phyloP scores from a whole-genome alignment of 805 yeast genomes.

The Schwanniomyces yamadae region DNA sequence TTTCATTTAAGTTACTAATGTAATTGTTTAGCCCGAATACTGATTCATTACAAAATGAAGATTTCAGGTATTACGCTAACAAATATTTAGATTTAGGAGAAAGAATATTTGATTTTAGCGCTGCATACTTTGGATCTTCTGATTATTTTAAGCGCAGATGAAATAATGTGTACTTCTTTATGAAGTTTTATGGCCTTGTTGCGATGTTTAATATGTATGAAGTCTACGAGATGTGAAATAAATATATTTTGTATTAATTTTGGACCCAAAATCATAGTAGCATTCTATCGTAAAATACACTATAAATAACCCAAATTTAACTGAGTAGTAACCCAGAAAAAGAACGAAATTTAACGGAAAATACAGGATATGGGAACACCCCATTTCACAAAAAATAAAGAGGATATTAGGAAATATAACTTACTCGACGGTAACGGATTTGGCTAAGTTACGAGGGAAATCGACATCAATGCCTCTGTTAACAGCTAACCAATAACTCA shows the following conservation, averaged over 20 bases:
- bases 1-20: not conserved
- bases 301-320: no score
- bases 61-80: constrained; percentile 49
- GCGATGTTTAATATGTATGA: no score
- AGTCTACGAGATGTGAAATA: no score
- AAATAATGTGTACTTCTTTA: constrained; percentile 3
- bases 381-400: no score
- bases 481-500: constrained; percentile 96
- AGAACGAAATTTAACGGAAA: no score
- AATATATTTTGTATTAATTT: not conserved
- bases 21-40: constrained; percentile 40
- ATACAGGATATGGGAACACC: no score
- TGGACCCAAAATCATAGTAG: no score
- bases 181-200: constrained; percentile 1
- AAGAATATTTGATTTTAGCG: constrained; percentile 67
- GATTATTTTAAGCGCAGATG: constrained; percentile 67
- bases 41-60: constrained; percentile 42
- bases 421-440: constrained; percentile 95
- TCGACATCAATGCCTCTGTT: constrained; percentile 95
- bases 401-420: not conserved
- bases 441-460: constrained; percentile 98
- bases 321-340: no score
- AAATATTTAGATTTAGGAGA: constrained; percentile 88
- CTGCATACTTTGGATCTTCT: constrained; percentile 68
- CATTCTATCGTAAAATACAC: no score